Evolutionary conservation across 352 stramenopile species (phyloP).

Genomic region (Phytophthora constricta): DNA sequence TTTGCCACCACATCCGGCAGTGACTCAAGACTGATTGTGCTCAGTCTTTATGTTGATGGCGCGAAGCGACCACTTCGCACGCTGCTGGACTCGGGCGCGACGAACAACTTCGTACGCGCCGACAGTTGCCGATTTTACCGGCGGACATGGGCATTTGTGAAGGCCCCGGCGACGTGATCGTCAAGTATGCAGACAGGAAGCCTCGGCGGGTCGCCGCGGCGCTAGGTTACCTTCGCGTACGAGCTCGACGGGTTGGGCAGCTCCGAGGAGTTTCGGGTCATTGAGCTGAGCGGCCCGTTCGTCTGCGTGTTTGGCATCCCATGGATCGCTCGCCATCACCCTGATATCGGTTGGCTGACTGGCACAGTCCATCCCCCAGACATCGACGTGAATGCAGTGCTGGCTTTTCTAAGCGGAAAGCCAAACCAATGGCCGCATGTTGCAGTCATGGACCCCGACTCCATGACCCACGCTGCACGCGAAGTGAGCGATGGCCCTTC

Average conservation of each 20-base stretch:
- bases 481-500: conserved; percentile 30
- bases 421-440: conserved; percentile 14
- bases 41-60: not conserved
- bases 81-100: not conserved
- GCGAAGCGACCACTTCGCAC: not conserved
- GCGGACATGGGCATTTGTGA: conserved; percentile 20
- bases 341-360: conserved; percentile 29
- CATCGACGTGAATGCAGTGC: not conserved
- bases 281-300: conserved; percentile 8
- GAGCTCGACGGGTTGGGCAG: conserved; percentile 25
- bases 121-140: conserved; percentile 15
- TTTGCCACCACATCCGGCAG: not conserved
- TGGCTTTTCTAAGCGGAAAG: conserved; percentile 12
- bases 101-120: conserved; percentile 20
- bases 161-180: not conserved
- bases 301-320: conserved; percentile 18
- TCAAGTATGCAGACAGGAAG: not conserved
- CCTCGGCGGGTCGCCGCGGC: not conserved
- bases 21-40: not conserved
- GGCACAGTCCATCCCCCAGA: conserved; percentile 16
- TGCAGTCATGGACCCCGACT: conserved; percentile 24
- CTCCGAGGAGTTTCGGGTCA: conserved; percentile 35
- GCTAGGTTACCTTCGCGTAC: conserved; percentile 18
- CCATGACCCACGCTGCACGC: not conserved
- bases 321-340: conserved; percentile 36